Conservation (phyloP, 1,284 basidiomycete genomes). For the Singerocomus rubriflavus region DNA sequence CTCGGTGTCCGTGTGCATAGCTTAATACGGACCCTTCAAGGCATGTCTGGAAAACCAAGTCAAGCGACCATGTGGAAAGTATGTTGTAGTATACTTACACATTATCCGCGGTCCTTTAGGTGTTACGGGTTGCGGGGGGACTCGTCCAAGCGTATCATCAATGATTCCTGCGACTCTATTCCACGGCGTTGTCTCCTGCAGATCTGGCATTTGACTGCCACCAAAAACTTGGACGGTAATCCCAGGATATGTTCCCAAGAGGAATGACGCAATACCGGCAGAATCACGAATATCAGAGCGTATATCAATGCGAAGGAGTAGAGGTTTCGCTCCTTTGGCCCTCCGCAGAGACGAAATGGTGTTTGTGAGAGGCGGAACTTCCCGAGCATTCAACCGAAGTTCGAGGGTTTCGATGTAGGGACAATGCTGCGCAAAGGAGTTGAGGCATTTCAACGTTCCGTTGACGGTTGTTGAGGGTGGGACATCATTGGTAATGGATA, state of each 20-base stretch:
- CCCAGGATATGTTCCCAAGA: slow-evolving; percentile 14
- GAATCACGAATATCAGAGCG: slow-evolving; percentile 25
- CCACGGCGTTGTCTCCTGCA: slow-evolving; percentile 21
- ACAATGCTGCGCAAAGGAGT: slow-evolving; percentile 12
- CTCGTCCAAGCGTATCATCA: slow-evolving; percentile 11
- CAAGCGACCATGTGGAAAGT: background rate
- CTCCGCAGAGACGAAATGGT: background rate
- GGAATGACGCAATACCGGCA: slow-evolving; percentile 15
- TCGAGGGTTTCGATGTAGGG: slow-evolving; percentile 20
- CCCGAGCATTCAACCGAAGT: slow-evolving; percentile 18
- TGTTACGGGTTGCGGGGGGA: slow-evolving; percentile 1
- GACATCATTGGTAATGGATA: slow-evolving; percentile 20
- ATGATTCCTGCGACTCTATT: slow-evolving; percentile 16
- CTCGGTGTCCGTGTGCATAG: background rate
- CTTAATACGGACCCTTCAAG: background rate
- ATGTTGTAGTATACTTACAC: slow-evolving; percentile 12
- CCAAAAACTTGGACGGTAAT: slow-evolving; percentile 9
- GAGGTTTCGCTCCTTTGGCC: slow-evolving; percentile 1
- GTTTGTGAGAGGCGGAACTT: slow-evolving; percentile 8
- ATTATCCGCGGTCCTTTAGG: slow-evolving; percentile 13
- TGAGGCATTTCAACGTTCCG: slow-evolving; percentile 16
- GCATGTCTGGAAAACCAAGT: slow-evolving; percentile 3
- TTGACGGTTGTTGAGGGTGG: slow-evolving; percentile 15
- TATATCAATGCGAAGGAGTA: slow-evolving; percentile 11
- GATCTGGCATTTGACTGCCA: slow-evolving; percentile 8